Percentiles rank a stretch among this genome's conserved stretches.
These are phyloP conservation scores for Linnemannia zychae DNA, from an alignment of 192 early-diverging fungal genomes.

Conservation along the genomic window DNA sequence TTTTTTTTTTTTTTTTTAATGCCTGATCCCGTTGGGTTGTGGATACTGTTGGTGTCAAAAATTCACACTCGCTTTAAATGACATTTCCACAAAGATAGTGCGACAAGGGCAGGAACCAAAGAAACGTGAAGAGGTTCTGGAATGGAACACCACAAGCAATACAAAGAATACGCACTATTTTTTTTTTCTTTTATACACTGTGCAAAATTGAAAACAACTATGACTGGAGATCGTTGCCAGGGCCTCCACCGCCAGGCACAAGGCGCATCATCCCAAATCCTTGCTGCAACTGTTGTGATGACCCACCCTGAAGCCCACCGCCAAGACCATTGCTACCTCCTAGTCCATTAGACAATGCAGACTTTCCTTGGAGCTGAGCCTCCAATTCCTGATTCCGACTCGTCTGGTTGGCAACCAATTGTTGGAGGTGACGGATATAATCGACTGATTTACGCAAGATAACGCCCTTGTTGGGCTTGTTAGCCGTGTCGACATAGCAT, in stretches of 20 bases:
- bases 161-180: too few species aligned
- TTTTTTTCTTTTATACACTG: background rate
- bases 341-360: background rate
- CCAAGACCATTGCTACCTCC: background rate
- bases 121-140: too few species aligned
- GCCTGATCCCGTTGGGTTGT: too few species aligned
- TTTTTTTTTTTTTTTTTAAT: too few species aligned
- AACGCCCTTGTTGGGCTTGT: slow-evolving; percentile 95
- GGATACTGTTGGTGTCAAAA: too few species aligned
- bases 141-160: too few species aligned
- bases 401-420: slow-evolving; percentile 70
- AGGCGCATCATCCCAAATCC: slow-evolving; percentile 34
- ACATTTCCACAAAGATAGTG: too few species aligned
- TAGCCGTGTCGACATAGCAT: slow-evolving; percentile 72
- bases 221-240: background rate
- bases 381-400: slow-evolving; percentile 81
- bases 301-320: background rate
- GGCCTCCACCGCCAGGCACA: slow-evolving; percentile 12
- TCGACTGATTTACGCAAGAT: slow-evolving; percentile 94
- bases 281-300: slow-evolving; percentile 20
- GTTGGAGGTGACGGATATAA: slow-evolving; percentile 86
- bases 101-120: too few species aligned
- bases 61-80: too few species aligned
- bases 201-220: background rate
- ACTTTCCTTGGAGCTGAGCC: slow-evolving; percentile 37